Conservation (phyloP, 306 rosid species). For the Psophocarpus tetragonolobus region DNA sequence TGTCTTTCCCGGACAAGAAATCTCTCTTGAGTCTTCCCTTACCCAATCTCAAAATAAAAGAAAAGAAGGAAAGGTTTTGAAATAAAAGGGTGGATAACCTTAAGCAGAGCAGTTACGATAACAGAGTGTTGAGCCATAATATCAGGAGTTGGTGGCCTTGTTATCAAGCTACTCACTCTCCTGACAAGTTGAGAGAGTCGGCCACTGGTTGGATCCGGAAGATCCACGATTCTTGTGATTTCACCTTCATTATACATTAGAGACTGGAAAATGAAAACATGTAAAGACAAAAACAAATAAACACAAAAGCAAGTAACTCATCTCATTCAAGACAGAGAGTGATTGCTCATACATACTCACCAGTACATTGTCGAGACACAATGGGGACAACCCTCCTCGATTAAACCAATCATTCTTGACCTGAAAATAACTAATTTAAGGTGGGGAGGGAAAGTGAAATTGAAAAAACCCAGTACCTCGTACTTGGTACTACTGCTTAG, state of each 20-base stretch:
- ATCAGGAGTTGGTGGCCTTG: constrained; percentile 36
- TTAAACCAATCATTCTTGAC: constrained; percentile 72
- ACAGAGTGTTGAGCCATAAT: constrained; percentile 48
- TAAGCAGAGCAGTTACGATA: constrained; percentile 52
- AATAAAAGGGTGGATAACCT: constrained; percentile 46
- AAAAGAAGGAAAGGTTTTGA: background rate
- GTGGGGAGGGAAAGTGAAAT: background rate
- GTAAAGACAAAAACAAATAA: constrained; percentile 30
- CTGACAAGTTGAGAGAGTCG: constrained; percentile 52
- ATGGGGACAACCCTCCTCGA: constrained; percentile 79
- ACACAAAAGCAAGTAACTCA: background rate
- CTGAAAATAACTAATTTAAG: constrained; percentile 21
- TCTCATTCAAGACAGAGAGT: background rate
- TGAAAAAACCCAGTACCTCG: background rate
- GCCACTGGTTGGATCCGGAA: constrained; percentile 61
- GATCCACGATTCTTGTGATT: constrained; percentile 51
- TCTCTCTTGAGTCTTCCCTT: background rate
- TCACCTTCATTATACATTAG: constrained; percentile 78
- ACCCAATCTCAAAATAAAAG: background rate
- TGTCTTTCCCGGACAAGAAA: background rate
- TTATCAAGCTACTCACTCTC: constrained; percentile 48
- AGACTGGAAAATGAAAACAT: constrained; percentile 51
- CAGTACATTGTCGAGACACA: constrained; percentile 78
- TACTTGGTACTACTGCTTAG: background rate
- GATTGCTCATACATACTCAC: constrained; percentile 36